Evolutionary conservation across 2,329 filamentous ascomycete species (phyloP).

Genomic region (Aspergillus versicolor): DNA sequence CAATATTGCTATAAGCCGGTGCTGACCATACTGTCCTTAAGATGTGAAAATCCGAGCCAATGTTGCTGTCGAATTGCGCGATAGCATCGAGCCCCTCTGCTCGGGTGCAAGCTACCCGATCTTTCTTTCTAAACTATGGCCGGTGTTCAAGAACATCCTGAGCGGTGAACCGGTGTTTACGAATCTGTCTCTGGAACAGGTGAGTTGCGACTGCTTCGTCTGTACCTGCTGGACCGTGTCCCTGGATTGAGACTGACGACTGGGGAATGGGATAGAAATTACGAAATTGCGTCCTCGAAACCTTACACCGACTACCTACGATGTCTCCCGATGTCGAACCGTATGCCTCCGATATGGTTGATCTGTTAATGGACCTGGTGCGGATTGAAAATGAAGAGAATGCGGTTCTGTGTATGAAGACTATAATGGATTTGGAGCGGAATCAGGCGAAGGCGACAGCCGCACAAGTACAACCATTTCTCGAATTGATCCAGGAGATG

Average conservation of each 20-base stretch:
- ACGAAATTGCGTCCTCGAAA: slow-evolving; percentile 90
- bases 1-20: neutral
- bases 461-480: slow-evolving; percentile 83
- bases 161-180: slow-evolving; percentile 86
- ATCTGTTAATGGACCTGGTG: slow-evolving; percentile 84
- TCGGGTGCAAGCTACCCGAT: slow-evolving; percentile 73
- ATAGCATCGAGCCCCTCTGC: slow-evolving; percentile 82
- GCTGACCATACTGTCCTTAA: slow-evolving; percentile 50
- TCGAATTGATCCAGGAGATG: slow-evolving; percentile 90
- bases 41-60: slow-evolving; percentile 80
- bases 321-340: slow-evolving; percentile 79
- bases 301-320: slow-evolving; percentile 81
- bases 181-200: slow-evolving; percentile 86
- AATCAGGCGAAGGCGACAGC: slow-evolving; percentile 81
- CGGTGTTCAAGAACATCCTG: slow-evolving; percentile 82
- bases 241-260: neutral
- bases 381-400: slow-evolving; percentile 97
- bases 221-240: neutral
- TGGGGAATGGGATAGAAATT: slow-evolving; percentile 61
- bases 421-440: slow-evolving; percentile 92
- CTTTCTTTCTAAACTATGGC: slow-evolving; percentile 86
- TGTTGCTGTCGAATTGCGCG: slow-evolving; percentile 80
- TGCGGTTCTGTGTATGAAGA: slow-evolving; percentile 96
- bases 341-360: slow-evolving; percentile 84
- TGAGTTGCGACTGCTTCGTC: slow-evolving; percentile 41